Evolutionary conservation across 2,329 filamentous ascomycete genomes (phyloP), one percentile per base, ranked within the genome.

Genomic region (Fusarium concolor): DNA sequence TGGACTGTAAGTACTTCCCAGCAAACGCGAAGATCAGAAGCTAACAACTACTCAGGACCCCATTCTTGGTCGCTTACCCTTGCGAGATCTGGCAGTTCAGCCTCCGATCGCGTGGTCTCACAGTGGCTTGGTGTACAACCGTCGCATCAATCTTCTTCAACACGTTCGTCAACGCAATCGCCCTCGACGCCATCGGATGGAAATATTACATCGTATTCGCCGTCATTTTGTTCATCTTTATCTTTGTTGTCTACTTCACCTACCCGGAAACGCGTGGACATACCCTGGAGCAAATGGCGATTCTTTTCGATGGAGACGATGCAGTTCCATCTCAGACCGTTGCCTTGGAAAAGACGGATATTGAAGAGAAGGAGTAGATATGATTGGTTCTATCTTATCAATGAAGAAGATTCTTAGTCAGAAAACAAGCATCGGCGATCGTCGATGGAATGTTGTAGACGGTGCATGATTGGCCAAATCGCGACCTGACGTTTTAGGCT

Each of bases 141-240:
- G 53, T 56, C 1, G 57, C 20, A 5, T 59, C 26, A 10, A 59
- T 38, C 26, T 38, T 61, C 17, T 61, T 61, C 42, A 52, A 61
- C 26, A 22, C 45, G 11, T 61, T 61, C 10, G 31, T 61, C 6
- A 61, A 61, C 31, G 54, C 54, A 1, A 61, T 61, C 41, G 57
- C 57, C 1, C 57, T 61, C 3, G 43, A 59, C 1, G 39, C 54
- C 10, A 61, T 61, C 15, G 20, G 39, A 1, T 61, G 57, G 57
- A 51, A 38, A 10, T 61, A 61, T 7, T 61, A 61, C 12, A 59
- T 61, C 5, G 38, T 58, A 0, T 61, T 51, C 2, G 38, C 56
- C 0, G 31, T 59, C 1, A 59, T 61, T 15, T 10, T 61, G 3
- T 22, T 28, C 11, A 26, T 49, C 10, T 61, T 61, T 1, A 17